A percentile compares a stretch with the other conserved stretches of the same genome.
These are phyloP conservation scores for Penicillium psychrofluorescens DNA, from an alignment of 495 filamentous ascomycete species.

Conservation along the genomic window DNA sequence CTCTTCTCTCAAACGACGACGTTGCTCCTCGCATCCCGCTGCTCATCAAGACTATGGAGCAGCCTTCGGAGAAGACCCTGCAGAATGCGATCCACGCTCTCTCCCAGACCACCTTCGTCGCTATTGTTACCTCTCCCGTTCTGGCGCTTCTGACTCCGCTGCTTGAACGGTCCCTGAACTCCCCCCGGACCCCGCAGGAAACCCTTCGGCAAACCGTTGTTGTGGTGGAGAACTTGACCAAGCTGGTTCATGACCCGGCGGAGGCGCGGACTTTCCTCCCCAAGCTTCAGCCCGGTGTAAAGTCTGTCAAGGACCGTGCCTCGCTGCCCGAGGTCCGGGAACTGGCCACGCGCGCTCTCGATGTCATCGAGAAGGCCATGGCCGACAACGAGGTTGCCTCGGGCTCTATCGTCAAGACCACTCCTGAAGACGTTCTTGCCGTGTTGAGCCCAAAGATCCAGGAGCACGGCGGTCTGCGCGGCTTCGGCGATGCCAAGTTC, in stretches of 20 bases:
- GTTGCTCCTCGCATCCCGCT: constrained; percentile 88
- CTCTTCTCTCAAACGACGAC: constrained; percentile 93
- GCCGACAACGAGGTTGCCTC: constrained; percentile 48
- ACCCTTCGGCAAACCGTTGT: constrained; percentile 92
- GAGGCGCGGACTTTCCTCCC: constrained; percentile 95
- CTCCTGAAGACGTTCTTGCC: constrained; percentile 65
- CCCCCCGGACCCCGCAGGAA: constrained; percentile 84
- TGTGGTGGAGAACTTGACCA: constrained; percentile 98
- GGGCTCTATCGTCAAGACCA: constrained; percentile 60
- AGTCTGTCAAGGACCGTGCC: constrained; percentile 77
- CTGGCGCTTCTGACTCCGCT: constrained; percentile 95
- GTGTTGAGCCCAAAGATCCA: constrained; percentile 70
- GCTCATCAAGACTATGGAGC: constrained; percentile 89
- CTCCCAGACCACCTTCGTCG: constrained; percentile 97
- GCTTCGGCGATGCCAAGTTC: constrained; percentile 52
- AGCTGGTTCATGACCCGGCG: constrained; percentile 94
- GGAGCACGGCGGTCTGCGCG: constrained; percentile 53
- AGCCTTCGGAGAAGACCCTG: constrained; percentile 79
- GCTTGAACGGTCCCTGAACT: constrained; percentile 86
- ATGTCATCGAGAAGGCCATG: constrained; percentile 94
- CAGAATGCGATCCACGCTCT: constrained; percentile 95
- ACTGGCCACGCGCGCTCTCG: constrained; percentile 72
- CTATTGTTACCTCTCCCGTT: constrained; percentile 94
- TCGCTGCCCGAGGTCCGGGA: constrained; percentile 93
- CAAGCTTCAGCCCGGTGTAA: constrained; percentile 89